Evolutionary conservation across 2,329 filamentous ascomycete genomes (phyloP).

Genomic region (Fusarium papillatum): DNA sequence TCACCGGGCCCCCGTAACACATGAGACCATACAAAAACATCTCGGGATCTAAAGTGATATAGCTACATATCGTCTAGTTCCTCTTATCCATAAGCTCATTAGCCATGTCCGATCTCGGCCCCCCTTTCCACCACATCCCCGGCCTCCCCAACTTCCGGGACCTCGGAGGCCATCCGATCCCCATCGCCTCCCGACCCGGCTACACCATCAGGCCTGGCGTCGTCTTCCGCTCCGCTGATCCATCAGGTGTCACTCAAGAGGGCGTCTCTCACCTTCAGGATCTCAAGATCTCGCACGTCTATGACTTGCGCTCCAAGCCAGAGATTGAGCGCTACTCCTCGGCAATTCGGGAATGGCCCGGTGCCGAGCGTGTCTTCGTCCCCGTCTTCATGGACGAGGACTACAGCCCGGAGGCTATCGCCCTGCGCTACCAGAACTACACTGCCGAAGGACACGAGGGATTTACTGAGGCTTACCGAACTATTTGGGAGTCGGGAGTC

Average conservation of each 20-base stretch:
- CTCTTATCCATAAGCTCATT: conserved; percentile 2
- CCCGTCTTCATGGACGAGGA: conserved; percentile 75
- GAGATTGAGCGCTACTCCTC: conserved; percentile 66
- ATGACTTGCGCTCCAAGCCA: conserved; percentile 74
- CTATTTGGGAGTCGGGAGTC: conserved; percentile 69
- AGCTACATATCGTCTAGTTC: neutral
- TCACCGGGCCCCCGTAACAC: neutral
- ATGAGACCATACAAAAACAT: neutral
- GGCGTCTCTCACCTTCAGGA: conserved; percentile 65
- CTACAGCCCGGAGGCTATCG: conserved; percentile 74
- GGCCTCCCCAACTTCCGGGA: conserved; percentile 79
- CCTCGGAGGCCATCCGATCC: conserved; percentile 70
- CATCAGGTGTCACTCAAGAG: conserved; percentile 66
- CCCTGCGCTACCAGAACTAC: conserved; percentile 72
- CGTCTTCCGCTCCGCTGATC: conserved; percentile 79
- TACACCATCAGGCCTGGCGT: conserved; percentile 68
- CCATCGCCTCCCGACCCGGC: conserved; percentile 61
- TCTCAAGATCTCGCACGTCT: conserved; percentile 74
- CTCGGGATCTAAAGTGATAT: neutral
- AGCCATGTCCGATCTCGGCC: conserved; percentile 44
- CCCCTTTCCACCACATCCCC: conserved; percentile 64
- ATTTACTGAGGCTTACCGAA: conserved; percentile 73
- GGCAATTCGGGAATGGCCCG: conserved; percentile 52
- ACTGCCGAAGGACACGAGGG: conserved; percentile 67
- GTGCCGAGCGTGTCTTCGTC: conserved; percentile 64